phyloP scores from a whole-genome alignment of 2,329 filamentous ascomycete genomes.

The Colletotrichum musicola region DNA sequence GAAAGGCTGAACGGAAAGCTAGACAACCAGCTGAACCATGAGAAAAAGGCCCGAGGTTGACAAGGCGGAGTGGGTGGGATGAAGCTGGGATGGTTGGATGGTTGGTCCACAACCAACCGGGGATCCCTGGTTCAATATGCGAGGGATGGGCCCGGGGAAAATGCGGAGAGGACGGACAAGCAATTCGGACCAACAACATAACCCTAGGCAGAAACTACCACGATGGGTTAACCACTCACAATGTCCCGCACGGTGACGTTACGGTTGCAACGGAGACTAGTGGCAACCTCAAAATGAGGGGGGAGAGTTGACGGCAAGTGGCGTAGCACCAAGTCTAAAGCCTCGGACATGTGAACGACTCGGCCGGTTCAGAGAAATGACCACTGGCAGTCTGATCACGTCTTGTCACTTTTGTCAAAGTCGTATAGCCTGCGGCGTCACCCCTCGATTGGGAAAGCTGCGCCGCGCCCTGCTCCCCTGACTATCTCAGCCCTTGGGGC shows the following conservation, averaged over 20 bases:
- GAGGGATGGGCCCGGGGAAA: slow-evolving; percentile 25
- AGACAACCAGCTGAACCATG: slow-evolving; percentile 14
- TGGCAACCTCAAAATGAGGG: neutral
- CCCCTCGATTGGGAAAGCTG: slow-evolving; percentile 11
- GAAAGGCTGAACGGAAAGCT: too few relatives aligned
- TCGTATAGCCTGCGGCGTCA: neutral
- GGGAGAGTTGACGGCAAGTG: neutral
- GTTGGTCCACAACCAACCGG: slow-evolving; percentile 1
- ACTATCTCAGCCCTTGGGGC: slow-evolving; percentile 11
- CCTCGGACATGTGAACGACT: slow-evolving; percentile 20
- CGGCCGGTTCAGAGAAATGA: neutral
- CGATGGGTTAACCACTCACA: neutral
- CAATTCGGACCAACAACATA: neutral
- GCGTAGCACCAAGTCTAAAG: slow-evolving; percentile 20
- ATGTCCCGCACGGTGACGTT: slow-evolving; percentile 14
- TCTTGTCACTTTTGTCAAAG: neutral
- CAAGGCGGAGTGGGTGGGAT: neutral
- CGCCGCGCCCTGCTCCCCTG: slow-evolving; percentile 19
- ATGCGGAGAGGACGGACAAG: slow-evolving; percentile 16
- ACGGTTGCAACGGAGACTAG: neutral
- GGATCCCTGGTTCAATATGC: slow-evolving; percentile 32
- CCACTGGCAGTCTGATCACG: too few relatives aligned
- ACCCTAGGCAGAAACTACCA: neutral
- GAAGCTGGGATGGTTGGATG: slow-evolving; percentile 4
- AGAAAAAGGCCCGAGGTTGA: slow-evolving; percentile 23